Evolutionary conservation across 192 early-diverging fungal species (phyloP).

Genomic region (Coemansia sp.): DNA sequence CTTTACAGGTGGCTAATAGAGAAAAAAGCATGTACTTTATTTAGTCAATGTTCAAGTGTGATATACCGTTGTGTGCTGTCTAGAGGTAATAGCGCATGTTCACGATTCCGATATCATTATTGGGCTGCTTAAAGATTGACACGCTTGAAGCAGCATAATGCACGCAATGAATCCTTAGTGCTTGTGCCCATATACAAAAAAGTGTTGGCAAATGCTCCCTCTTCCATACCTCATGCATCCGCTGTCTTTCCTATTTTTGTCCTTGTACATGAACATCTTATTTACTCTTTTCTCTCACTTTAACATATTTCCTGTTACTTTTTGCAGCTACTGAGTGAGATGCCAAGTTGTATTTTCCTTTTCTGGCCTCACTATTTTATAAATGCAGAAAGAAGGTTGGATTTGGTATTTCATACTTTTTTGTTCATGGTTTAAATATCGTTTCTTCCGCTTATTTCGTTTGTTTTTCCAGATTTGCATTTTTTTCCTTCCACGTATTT

Average conservation of each 20-base stretch:
- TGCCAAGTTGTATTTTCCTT: background rate
- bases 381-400: background rate
- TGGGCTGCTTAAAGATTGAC: background rate
- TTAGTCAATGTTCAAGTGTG: no score
- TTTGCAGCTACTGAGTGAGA: background rate
- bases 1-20: no score
- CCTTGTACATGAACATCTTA: slow-evolving; percentile 5
- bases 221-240: slow-evolving; percentile 4
- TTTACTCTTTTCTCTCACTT: background rate
- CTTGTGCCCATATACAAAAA: slow-evolving; percentile 9
- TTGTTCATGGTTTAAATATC: no score
- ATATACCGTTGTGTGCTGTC: no score
- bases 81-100: no score
- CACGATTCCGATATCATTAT: no score
- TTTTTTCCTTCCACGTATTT: no score
- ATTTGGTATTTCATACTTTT: slow-evolving; percentile 4
- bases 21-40: no score
- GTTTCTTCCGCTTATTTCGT: no score
- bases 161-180: slow-evolving; percentile 8
- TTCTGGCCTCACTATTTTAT: background rate
- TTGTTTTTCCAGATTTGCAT: no score
- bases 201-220: no score
- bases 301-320: background rate
- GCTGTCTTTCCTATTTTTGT: slow-evolving; percentile 3
- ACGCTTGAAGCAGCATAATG: background rate